Evolutionary conservation across 164 flowering plant species (phyloP).

Genomic region (Warburgia ugandensis): DNA sequence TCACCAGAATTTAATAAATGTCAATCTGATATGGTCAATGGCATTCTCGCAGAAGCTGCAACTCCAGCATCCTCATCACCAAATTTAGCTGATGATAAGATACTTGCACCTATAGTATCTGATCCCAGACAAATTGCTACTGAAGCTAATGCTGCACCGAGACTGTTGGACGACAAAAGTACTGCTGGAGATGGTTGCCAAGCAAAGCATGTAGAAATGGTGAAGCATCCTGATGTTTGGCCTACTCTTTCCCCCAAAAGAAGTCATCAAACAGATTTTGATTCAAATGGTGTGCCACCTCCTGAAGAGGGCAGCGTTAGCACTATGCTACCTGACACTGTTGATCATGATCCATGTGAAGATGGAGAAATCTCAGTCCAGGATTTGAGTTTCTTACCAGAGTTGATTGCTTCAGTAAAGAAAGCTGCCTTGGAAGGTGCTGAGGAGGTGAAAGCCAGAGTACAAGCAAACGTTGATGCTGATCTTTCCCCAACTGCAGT

Average conservation of each 20-base stretch:
- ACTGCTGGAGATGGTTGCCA: conserved; percentile 16
- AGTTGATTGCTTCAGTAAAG: conserved; percentile 65
- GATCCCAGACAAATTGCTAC: conserved; percentile 11
- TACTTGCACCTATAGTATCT: too few relatives aligned
- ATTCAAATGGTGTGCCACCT: conserved; percentile 18
- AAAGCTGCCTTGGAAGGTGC: conserved; percentile 46
- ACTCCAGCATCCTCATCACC: conserved; percentile 19
- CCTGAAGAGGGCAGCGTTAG: conserved; percentile 19
- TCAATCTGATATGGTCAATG: conserved; percentile 19
- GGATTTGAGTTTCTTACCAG: conserved; percentile 53
- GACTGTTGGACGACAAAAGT: conserved; percentile 16
- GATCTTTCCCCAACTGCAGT: conserved; percentile 8
- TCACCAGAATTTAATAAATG: conserved; percentile 23
- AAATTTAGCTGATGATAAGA: too few relatives aligned
- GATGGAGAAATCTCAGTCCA: conserved; percentile 22
- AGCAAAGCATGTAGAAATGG: conserved; percentile 8
- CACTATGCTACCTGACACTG: conserved; percentile 14
- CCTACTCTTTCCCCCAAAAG: conserved; percentile 8
- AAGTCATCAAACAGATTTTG: conserved; percentile 8
- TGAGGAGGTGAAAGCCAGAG: conserved; percentile 50
- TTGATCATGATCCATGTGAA: conserved; percentile 20
- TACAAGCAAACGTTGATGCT: conserved; percentile 24
- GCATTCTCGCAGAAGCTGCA: conserved; percentile 17
- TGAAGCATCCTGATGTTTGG: conserved; percentile 16
- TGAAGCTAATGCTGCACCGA: conserved; percentile 13